phyloP scores from a whole-genome alignment of 139 green algal species.

The Eudorina sp. region DNA sequence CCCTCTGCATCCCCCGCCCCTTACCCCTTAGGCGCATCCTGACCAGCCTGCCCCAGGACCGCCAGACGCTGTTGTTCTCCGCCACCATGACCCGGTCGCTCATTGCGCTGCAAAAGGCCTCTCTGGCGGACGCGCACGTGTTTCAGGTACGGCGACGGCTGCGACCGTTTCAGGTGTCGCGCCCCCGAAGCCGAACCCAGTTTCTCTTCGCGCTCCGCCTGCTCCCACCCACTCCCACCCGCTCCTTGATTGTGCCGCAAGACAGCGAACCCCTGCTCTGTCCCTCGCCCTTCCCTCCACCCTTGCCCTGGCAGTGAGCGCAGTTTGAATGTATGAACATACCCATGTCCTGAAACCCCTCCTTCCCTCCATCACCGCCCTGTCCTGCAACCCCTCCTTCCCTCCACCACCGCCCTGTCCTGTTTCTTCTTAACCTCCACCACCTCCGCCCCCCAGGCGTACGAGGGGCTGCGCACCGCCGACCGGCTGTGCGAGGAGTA shows the following conservation, averaged over 20 bases:
- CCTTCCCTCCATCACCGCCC: neutral
- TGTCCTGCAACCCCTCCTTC: neutral
- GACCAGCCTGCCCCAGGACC: conserved; percentile 30
- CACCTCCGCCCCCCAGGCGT: conserved; percentile 78
- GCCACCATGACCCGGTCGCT: conserved; percentile 92
- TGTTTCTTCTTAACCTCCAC: neutral
- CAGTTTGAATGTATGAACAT: too few species aligned
- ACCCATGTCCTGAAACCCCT: neutral
- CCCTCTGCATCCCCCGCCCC: too few species aligned
- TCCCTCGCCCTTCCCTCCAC: too few species aligned
- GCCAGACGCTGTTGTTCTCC: conserved; percentile 96
- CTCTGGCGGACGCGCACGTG: conserved; percentile 72
- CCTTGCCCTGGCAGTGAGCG: too few species aligned
- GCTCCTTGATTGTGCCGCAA: too few species aligned
- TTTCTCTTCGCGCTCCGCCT: too few species aligned
- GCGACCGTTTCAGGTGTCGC: too few species aligned
- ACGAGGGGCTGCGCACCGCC: conserved; percentile 91
- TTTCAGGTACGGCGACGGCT: conserved; percentile 63
- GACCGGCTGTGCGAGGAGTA: conserved; percentile 89
- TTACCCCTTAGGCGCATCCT: conserved; percentile 29
- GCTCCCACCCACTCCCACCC: too few species aligned
- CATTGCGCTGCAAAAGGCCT: conserved; percentile 68
- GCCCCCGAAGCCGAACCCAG: too few species aligned
- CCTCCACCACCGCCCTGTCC: neutral
- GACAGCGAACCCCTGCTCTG: too few species aligned